These are phyloP conservation scores for Raffaelea ambrosiae DNA, from an alignment of 2,329 filamentous ascomycete species.

Conservation along the genomic window DNA sequence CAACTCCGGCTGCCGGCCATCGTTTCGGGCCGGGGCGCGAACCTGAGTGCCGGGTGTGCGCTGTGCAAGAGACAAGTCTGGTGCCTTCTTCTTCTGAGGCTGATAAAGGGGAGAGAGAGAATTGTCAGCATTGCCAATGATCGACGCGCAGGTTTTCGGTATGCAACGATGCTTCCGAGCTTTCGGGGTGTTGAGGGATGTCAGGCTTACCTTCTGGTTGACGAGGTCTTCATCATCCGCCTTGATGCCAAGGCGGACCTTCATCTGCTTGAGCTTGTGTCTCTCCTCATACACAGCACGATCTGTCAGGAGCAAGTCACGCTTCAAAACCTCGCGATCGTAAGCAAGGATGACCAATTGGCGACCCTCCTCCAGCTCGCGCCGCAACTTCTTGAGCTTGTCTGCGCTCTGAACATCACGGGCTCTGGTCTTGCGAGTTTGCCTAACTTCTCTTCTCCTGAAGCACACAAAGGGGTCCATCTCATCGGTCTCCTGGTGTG, in stretches of 20 bases:
- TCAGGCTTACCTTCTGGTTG: constrained; percentile 70
- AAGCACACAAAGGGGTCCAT: constrained; percentile 98
- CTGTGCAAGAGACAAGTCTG: constrained; percentile 54
- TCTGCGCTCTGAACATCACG: constrained; percentile 91
- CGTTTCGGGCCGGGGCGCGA: constrained; percentile 60
- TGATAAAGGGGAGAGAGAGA: constrained; percentile 18
- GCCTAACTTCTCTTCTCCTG: constrained; percentile 84
- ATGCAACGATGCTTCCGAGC: constrained; percentile 6
- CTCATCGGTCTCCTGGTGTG: constrained; percentile 87
- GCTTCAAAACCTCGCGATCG: constrained; percentile 71
- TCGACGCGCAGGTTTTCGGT: neutral
- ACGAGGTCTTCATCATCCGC: constrained; percentile 89
- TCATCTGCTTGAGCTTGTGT: constrained; percentile 74
- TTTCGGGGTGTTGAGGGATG: neutral
- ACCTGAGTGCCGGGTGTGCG: constrained; percentile 55
- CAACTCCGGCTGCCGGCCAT: constrained; percentile 64
- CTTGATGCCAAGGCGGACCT: constrained; percentile 82
- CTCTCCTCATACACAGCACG: constrained; percentile 76
- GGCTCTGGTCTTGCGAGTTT: constrained; percentile 88
- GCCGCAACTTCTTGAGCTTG: constrained; percentile 83
- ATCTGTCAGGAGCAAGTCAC: constrained; percentile 67
- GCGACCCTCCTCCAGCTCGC: constrained; percentile 83
- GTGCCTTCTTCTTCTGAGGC: constrained; percentile 63
- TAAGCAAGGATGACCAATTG: constrained; percentile 70
- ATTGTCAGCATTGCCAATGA: too few relatives aligned